phyloP scores from a whole-genome alignment of 1,139 yeast species.

The Yamadazyma taylorii region DNA sequence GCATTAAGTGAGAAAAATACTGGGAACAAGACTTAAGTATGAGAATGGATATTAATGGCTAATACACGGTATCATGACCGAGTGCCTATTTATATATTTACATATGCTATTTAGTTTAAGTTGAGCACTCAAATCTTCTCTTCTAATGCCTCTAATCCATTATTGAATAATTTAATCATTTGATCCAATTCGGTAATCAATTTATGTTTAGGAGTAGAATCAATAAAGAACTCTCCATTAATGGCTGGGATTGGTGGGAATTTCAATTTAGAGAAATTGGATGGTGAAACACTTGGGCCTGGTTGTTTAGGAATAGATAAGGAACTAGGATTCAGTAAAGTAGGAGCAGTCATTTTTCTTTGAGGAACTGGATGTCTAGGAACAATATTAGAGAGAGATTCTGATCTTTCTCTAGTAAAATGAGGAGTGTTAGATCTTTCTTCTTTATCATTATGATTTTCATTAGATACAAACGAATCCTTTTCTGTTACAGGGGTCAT shows the following conservation, averaged over 20 bases:
- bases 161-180: conserved; percentile 40
- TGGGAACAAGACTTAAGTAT: too few species aligned
- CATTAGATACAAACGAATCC: conserved; percentile 22
- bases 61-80: too few species aligned
- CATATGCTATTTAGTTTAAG: neutral
- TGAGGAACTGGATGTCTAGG: conserved; percentile 10
- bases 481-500: conserved; percentile 81
- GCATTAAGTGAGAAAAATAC: too few species aligned
- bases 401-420: conserved; percentile 19
- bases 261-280: conserved; percentile 9
- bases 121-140: conserved; percentile 19
- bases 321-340: conserved; percentile 13
- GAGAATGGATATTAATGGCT: too few species aligned
- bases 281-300: conserved; percentile 10
- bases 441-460: conserved; percentile 12
- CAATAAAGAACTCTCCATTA: conserved; percentile 40
- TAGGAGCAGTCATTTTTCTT: conserved; percentile 14
- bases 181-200: conserved; percentile 39
- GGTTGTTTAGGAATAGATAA: conserved; percentile 17
- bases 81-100: neutral
- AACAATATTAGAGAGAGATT: conserved; percentile 14
- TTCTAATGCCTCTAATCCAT: conserved; percentile 45
- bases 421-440: conserved; percentile 15
- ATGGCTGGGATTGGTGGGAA: conserved; percentile 43
- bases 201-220: conserved; percentile 35